Percentiles rank a stretch among this genome's conserved stretches.
phyloP scores from a whole-genome alignment of 768 basidiomycete genomes.

The Tricholoma sp. region DNA sequence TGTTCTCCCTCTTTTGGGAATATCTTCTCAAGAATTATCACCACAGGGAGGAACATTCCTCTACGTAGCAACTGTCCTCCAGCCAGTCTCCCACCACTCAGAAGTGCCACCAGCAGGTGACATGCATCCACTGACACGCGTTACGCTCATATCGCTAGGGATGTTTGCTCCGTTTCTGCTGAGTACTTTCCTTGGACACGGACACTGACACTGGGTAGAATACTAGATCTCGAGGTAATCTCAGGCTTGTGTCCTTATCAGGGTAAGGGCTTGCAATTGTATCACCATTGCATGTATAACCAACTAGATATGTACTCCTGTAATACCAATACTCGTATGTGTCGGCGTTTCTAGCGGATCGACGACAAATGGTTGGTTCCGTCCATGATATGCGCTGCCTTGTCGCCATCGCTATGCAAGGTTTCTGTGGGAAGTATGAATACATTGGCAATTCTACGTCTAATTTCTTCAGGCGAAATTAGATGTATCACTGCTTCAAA shows the following conservation, averaged over 20 bases:
- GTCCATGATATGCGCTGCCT: neutral
- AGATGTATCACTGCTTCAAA: slow-evolving; percentile 12
- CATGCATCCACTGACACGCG: slow-evolving; percentile 40
- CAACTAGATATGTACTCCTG: neutral
- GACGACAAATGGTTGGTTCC: neutral
- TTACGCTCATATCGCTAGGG: slow-evolving; percentile 53
- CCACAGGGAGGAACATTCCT: slow-evolving; percentile 86
- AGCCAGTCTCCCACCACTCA: slow-evolving; percentile 56
- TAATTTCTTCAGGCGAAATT: neutral
- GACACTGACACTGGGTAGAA: slow-evolving; percentile 30
- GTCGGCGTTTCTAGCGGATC: neutral
- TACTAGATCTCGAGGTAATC: neutral
- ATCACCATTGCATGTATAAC: neutral
- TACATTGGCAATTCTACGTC: neutral
- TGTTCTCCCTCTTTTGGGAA: neutral
- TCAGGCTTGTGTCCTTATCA: neutral
- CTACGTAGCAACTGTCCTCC: slow-evolving; percentile 90
- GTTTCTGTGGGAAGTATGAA: neutral
- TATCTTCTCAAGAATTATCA: neutral
- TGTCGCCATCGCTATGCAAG: neutral
- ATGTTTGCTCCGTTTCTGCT: slow-evolving; percentile 69
- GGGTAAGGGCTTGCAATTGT: neutral
- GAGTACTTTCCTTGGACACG: slow-evolving; percentile 57
- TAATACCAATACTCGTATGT: neutral
- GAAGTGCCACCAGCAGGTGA: slow-evolving; percentile 31